Conservation (phyloP, 345 rosid genomes). For the Arabidopsis arenosa region DNA sequence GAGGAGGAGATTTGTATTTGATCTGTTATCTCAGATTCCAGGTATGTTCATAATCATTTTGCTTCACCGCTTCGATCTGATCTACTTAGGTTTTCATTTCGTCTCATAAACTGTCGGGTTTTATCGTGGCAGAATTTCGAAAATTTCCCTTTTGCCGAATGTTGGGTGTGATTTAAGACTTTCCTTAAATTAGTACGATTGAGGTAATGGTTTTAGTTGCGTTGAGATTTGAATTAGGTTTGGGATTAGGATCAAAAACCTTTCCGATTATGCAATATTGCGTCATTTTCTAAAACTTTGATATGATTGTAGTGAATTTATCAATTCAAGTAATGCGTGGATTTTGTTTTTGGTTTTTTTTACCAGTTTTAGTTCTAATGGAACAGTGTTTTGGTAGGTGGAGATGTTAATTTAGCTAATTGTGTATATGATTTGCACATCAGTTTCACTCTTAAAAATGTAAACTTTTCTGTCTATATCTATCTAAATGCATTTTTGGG, state of each 20-base stretch:
- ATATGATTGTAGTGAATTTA: background rate
- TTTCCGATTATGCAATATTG: slow-evolving; percentile 39
- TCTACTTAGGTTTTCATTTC: background rate
- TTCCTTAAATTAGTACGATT: slow-evolving; percentile 24
- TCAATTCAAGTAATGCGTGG: slow-evolving; percentile 26
- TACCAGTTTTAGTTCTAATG: slow-evolving; percentile 14
- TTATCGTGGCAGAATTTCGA: background rate
- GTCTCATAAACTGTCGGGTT: background rate
- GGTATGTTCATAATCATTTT: slow-evolving; percentile 13
- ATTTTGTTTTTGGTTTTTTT: background rate
- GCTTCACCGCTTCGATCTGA: background rate
- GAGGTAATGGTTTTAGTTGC: slow-evolving; percentile 30
- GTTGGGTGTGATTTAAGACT: slow-evolving; percentile 19
- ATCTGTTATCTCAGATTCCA: slow-evolving; percentile 35
- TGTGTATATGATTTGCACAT: background rate
- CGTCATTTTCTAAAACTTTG: background rate
- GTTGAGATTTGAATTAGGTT: slow-evolving; percentile 13
- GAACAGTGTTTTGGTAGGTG: slow-evolving; percentile 34
- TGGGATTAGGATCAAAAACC: background rate
- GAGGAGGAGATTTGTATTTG: slow-evolving; percentile 14
- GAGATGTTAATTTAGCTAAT: slow-evolving; percentile 19
- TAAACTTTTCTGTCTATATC: no score
- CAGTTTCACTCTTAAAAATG: background rate
- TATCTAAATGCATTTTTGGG: no score
- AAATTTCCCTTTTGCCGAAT: background rate